These are phyloP conservation scores for Parascedosporium putredinis DNA, from an alignment of 2,329 filamentous ascomycete species.

Conservation along the genomic window DNA sequence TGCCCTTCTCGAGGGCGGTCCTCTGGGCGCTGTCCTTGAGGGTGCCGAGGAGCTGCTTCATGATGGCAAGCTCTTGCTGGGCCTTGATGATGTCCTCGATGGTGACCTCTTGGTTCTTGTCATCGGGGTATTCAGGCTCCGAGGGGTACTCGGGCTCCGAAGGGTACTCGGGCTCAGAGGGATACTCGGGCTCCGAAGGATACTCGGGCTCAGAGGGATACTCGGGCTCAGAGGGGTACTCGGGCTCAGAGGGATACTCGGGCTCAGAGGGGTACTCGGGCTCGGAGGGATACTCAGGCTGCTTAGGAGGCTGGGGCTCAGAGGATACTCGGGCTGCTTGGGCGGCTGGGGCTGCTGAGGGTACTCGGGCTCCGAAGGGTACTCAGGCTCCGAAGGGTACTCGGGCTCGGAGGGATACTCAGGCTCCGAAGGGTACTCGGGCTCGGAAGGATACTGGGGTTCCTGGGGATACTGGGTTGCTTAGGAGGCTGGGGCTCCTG, in stretches of 20 bases:
- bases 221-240: neutral
- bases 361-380: neutral
- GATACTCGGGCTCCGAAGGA: neutral
- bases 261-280: neutral
- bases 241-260: neutral
- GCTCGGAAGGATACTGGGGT: neutral
- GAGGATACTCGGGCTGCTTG: too few relatives aligned
- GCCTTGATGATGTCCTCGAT: conserved; percentile 8
- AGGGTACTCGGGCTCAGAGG: neutral
- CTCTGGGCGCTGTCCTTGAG: conserved; percentile 2
- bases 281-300: neutral
- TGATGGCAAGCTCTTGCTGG: conserved; percentile 7
- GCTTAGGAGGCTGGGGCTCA: neutral
- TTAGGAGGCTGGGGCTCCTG: neutral
- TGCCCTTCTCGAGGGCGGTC: conserved; percentile 2
- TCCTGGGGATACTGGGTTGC: neutral
- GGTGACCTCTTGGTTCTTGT: neutral
- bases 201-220: too few relatives aligned
- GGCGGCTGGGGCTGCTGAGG: neutral
- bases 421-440: neutral
- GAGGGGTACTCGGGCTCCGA: neutral
- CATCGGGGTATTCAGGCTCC: neutral
- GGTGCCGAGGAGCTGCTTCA: conserved; percentile 4
- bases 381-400: neutral
- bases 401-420: neutral